Base-by-base conservation (phyloP, 1,284 basidiomycete species). In the Grifola frondosa region DNA sequence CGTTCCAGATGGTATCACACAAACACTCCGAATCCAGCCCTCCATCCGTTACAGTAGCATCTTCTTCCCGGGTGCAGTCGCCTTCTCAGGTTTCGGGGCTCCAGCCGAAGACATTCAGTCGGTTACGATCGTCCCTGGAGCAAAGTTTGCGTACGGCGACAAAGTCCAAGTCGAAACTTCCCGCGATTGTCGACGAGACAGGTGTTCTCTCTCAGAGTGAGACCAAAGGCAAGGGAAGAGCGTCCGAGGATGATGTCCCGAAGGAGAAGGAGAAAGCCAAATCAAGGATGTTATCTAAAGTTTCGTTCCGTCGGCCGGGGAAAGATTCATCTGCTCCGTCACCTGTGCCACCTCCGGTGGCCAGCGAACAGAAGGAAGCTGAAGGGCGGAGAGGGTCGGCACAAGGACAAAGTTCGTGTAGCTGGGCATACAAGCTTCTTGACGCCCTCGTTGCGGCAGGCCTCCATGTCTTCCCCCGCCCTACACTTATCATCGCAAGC, bases 401-500 rank as follows among this genome's bases (percentile, higher is more conserved):
- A 63, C 40, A 59, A 61, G 49, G 63, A 65, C 49, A 57, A 54
- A 48, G 64, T 65, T 54, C 72, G 74, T 55, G 64, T 67, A 48
- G 74, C 76, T 44, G 81, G 78, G 40, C 71, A 71, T 57, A 73
- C 77, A 41, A 73, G 69, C 58, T 85, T 77, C 66, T 65, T 74
- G 52, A 73, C 78, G 37, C 84, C 84, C 39, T 83, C 81, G 40
- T 63, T 86, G 49, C 74, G 79, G 45, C 74, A 76, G 51, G 84
- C 76, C 40, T 84, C 84, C 38, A 74, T 82, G 69, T 88, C 85
- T 48, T 85, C 84, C 20, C 84, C 84, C 44, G 73, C 80, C 21
- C 63, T 88, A 40, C 79, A 81, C 55, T 68, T 81, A 43, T 75
- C 73, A 34, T 75, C 78, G 36, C 73, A 76, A 61, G 66, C 74